Evolutionary conservation across 2,329 filamentous ascomycete species (phyloP).

Genomic region (Trichoderma koningii): DNA sequence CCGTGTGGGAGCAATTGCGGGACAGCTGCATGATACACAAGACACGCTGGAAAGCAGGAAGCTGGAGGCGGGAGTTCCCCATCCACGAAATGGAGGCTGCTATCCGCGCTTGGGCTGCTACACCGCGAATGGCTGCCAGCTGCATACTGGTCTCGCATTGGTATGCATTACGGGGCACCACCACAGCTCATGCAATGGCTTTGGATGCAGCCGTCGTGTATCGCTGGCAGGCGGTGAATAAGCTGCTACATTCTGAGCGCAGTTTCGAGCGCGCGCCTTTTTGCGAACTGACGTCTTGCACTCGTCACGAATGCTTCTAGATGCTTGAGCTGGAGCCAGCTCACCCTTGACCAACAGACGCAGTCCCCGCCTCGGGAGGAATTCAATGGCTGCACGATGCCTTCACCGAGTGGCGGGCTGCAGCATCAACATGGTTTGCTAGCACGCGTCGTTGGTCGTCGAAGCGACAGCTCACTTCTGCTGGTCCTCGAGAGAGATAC

Average conservation of each 20-base stretch:
- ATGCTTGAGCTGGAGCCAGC: slow-evolving; percentile 25
- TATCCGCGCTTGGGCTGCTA: slow-evolving; percentile 14
- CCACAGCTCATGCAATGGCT: slow-evolving; percentile 22
- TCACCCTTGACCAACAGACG: slow-evolving; percentile 18
- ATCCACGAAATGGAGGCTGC: background rate
- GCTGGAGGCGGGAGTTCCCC: background rate
- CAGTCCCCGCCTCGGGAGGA: background rate
- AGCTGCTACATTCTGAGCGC: slow-evolving; percentile 7
- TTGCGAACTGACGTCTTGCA: slow-evolving; percentile 23
- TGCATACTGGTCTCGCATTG: slow-evolving; percentile 20
- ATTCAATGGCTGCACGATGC: background rate
- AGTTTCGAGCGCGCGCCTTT: slow-evolving; percentile 11
- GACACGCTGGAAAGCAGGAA: too few species aligned
- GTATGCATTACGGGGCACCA: slow-evolving; percentile 21
- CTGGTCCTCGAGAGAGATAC: background rate
- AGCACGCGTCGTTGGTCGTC: background rate
- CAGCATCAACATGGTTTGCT: background rate
- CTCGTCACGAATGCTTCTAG: slow-evolving; percentile 24
- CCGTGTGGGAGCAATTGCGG: background rate
- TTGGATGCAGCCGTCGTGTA: slow-evolving; percentile 9
- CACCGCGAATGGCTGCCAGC: slow-evolving; percentile 12
- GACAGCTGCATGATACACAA: background rate
- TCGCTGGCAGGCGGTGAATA: slow-evolving; percentile 23
- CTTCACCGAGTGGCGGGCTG: background rate
- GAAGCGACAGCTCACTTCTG: background rate